Conservation (phyloP, 371 early-diverging fungal genomes). For the Encephalitozoon intestinalis region DNA sequence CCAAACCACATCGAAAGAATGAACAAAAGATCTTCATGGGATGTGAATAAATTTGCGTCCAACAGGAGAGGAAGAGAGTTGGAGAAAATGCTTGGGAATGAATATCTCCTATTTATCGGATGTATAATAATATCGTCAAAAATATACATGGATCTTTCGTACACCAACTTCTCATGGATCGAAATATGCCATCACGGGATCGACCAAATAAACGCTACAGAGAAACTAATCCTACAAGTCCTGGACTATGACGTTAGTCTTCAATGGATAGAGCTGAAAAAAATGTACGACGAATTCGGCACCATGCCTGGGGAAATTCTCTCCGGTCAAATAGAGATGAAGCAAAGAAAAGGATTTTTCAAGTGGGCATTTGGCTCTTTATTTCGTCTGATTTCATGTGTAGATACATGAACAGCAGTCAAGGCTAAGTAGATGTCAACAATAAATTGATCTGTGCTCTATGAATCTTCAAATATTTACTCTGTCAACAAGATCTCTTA, state of each 20-base stretch:
- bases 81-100: background rate
- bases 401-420: background rate
- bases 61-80: background rate
- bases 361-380: background rate
- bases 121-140: constrained; percentile 18
- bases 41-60: background rate
- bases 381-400: background rate
- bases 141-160: constrained; percentile 25
- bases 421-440: background rate
- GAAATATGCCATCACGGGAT: constrained; percentile 4
- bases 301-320: background rate
- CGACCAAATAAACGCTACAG: constrained; percentile 14
- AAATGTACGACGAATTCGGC: constrained; percentile 3
- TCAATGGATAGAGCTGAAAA: constrained; percentile 15
- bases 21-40: background rate
- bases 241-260: constrained; percentile 17
- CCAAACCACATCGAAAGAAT: background rate
- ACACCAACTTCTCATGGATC: constrained; percentile 36
- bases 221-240: constrained; percentile 1
- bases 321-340: background rate
- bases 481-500: background rate
- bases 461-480: background rate
- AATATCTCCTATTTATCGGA: constrained; percentile 14
- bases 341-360: constrained; percentile 1
- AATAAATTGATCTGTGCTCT: background rate